Evolutionary conservation across 352 stramenopile species (phyloP).

Genomic region (Phytopythium helicoides): DNA sequence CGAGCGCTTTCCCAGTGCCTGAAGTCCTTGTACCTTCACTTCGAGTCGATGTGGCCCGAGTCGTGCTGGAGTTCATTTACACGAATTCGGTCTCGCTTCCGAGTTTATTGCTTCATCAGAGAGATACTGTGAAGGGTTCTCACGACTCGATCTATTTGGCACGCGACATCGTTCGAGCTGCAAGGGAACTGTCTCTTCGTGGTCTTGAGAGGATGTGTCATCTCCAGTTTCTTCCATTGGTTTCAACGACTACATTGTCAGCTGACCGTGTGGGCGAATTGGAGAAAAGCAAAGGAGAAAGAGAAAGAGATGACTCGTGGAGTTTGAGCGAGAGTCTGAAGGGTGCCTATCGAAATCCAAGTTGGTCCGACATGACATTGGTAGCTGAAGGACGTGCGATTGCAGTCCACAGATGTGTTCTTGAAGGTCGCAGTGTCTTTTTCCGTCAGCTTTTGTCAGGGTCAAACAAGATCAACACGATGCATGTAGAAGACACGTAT

Average conservation of each 20-base stretch:
- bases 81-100: conserved; percentile 58
- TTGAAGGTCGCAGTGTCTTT: conserved; percentile 64
- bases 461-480: background rate
- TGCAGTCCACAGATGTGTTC: conserved; percentile 54
- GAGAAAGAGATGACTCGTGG: conserved; percentile 6
- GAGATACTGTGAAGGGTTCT: background rate
- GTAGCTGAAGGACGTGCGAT: conserved; percentile 43
- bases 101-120: conserved; percentile 3
- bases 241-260: conserved; percentile 12
- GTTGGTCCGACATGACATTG: conserved; percentile 55
- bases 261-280: background rate
- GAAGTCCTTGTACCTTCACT: conserved; percentile 53
- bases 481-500: conserved; percentile 65
- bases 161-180: conserved; percentile 54
- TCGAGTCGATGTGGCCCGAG: conserved; percentile 44
- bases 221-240: conserved; percentile 16
- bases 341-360: conserved; percentile 39
- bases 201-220: conserved; percentile 41
- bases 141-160: conserved; percentile 42
- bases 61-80: conserved; percentile 74
- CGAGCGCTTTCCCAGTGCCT: background rate
- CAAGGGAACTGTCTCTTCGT: conserved; percentile 37
- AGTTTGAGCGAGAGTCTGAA: conserved; percentile 44
- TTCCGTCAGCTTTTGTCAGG: conserved; percentile 40
- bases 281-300: conserved; percentile 3